Evolutionary conservation across 148 eudicot genomes (phyloP), one percentile per base, ranked within the genome.

Genomic region (Selenicereus undatus): DNA sequence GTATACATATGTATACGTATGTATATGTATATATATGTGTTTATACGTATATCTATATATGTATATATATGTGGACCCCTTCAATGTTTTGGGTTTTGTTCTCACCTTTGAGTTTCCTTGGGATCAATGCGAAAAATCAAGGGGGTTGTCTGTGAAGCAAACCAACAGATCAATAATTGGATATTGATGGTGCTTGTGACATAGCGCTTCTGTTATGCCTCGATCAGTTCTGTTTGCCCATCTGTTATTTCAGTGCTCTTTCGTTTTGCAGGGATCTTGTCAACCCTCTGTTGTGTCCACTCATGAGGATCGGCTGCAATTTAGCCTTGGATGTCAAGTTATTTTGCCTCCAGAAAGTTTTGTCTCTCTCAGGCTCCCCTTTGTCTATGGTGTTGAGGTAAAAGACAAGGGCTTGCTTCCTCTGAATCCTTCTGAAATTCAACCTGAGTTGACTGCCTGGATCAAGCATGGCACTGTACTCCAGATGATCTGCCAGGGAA

Each of bases 301-400:
- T 76, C 86, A 79, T 69, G 91, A 90, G 79, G 83, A 90, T 71
- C 90, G 89, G 81, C 88, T 93, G 76, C 91, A 88, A 77, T 95
- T 93, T 81, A 83, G 91, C 84, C 85, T 92, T 82, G 98, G 92
- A 78, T 88, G 91, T 81, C 90, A 78, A 73, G 93, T 93, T 81
- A 87, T 93, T 79, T 89, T 95, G 88, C 98, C 98, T 29, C 94
- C 98, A 10, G 98, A 95, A 79, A 95, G 98, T 86, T 91, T 93
- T 82, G 89, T 95, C 80, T 93, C 98, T 72, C 84, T 95, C 77
- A 92, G 92, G 82, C 93, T 95, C 26, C 98, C 98, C 43, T 93
- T 95, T 87, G 85, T 95, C 45, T 95, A 95, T 82, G 94, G 93
- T 69, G 78, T 88, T 64, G 77, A 90, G 79, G 78, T 86, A 82